These are phyloP conservation scores for Guillardia theta DNA, from an alignment of 78 protist genomes.

Conservation along the genomic window DNA sequence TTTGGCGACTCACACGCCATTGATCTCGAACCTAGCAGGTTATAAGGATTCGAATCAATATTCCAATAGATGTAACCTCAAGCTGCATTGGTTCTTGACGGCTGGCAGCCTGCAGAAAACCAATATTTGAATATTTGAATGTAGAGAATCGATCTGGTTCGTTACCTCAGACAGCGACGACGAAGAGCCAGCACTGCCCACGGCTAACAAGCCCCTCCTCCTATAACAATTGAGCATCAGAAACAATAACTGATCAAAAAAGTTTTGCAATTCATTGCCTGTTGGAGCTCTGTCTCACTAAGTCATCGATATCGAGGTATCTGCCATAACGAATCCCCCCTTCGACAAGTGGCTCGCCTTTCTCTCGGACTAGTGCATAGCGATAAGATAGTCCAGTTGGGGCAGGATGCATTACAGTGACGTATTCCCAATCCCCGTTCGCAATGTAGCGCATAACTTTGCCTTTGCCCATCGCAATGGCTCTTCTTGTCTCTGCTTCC, in stretches of 20 bases:
- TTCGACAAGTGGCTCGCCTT: neutral
- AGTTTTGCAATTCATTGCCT: neutral
- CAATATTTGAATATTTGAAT: neutral
- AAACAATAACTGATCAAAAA: too few relatives aligned
- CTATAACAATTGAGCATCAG: too few relatives aligned
- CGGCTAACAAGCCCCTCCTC: neutral
- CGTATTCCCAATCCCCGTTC: neutral
- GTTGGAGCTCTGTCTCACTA: neutral
- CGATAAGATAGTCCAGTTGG: neutral
- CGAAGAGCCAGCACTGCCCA: neutral
- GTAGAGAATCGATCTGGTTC: neutral
- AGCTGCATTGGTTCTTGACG: neutral
- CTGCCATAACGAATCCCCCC: neutral
- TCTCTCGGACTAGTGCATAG: neutral
- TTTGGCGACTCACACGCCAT: neutral
- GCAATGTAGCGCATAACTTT: constrained; percentile 28
- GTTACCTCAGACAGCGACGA: neutral
- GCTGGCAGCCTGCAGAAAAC: neutral
- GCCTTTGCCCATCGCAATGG: neutral
- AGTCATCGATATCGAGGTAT: neutral
- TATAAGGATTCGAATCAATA: neutral
- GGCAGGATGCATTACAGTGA: neutral
- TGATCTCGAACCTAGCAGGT: neutral
- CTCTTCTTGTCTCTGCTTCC: neutral
- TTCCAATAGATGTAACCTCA: too few relatives aligned